phyloP scores from a whole-genome alignment of 257 asterid species.

The Nicotiana paniculata region DNA sequence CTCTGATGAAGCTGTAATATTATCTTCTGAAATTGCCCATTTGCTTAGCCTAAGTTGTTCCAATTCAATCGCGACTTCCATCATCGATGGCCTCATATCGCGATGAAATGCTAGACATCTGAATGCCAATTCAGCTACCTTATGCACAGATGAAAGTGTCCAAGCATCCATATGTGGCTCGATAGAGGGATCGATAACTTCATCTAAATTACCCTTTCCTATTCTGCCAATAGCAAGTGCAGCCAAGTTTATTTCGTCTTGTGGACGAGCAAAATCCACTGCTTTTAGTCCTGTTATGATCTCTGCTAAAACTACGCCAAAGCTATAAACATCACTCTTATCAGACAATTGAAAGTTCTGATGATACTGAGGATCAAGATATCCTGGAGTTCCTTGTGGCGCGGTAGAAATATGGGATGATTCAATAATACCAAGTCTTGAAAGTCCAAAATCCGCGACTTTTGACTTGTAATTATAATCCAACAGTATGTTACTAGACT shows the following conservation, averaged over 20 bases:
- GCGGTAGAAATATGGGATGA: slow-evolving; percentile 84
- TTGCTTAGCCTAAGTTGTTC: slow-evolving; percentile 68
- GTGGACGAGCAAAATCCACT: slow-evolving; percentile 80
- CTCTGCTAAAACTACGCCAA: slow-evolving; percentile 89
- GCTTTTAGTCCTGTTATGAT: slow-evolving; percentile 73
- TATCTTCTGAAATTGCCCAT: slow-evolving; percentile 70
- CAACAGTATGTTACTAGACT: slow-evolving; percentile 67
- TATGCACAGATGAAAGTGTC: slow-evolving; percentile 75
- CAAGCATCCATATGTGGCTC: slow-evolving; percentile 87
- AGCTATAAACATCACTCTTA: slow-evolving; percentile 93
- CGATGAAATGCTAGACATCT: slow-evolving; percentile 89
- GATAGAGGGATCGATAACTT: slow-evolving; percentile 65
- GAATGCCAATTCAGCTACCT: slow-evolving; percentile 82
- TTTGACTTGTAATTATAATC: slow-evolving; percentile 51
- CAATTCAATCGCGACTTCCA: slow-evolving; percentile 86
- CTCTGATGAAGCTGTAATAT: slow-evolving; percentile 43
- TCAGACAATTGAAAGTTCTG: slow-evolving; percentile 91
- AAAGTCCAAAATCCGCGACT: slow-evolving; percentile 78
- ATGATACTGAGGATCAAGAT: slow-evolving; percentile 88
- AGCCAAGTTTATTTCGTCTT: slow-evolving; percentile 72
- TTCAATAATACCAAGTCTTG: slow-evolving; percentile 54
- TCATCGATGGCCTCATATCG: slow-evolving; percentile 93
- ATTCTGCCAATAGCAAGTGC: slow-evolving; percentile 77
- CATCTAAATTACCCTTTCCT: slow-evolving; percentile 75
- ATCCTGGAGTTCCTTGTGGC: slow-evolving; percentile 96